A percentile compares a stretch with the other conserved stretches of the same genome.
phyloP scores from a whole-genome alignment of 2,329 filamentous ascomycete species.

The Penicillium sp. region DNA sequence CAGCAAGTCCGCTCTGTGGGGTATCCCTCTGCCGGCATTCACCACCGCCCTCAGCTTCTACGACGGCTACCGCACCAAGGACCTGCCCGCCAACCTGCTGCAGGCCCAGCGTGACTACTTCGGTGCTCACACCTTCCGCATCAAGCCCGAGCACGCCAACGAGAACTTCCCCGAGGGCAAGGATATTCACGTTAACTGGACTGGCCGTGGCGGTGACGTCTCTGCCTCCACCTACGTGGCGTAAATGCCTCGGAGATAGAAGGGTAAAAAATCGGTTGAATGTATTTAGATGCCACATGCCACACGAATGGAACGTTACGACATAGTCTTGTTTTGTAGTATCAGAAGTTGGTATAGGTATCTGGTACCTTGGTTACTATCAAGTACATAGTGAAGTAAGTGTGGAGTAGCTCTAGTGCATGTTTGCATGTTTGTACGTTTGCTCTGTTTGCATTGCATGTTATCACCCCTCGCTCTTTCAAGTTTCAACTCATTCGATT shows the following conservation, averaged over 20 bases:
- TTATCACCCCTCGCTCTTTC: not conserved
- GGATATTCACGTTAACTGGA: conserved; percentile 99
- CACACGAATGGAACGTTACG: conserved; percentile 25
- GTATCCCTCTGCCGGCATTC: conserved; percentile 95
- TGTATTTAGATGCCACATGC: conserved; percentile 27
- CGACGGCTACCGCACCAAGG: conserved; percentile 95
- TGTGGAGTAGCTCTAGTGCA: conserved; percentile 4
- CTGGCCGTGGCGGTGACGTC: conserved; percentile 92
- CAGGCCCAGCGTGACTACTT: conserved; percentile 99
- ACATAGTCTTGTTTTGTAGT: not conserved
- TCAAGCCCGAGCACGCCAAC: conserved; percentile 74
- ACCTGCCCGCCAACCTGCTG: conserved; percentile 95
- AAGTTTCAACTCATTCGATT: not conserved
- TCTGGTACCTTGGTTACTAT: not conserved
- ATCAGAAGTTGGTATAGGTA: not conserved
- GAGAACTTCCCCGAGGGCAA: conserved; percentile 76
- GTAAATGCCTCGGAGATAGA: conserved; percentile 49
- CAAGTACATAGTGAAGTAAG: no score
- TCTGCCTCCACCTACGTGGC: conserved; percentile 97
- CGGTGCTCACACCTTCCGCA: conserved; percentile 82
- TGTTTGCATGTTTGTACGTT: not conserved
- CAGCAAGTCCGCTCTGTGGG: conserved; percentile 84
- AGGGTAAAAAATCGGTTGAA: conserved; percentile 24
- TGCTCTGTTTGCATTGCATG: no score
- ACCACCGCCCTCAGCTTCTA: conserved; percentile 97